phyloP scores from a whole-genome alignment of 495 filamentous ascomycete genomes.

The Penicillium longicatenatum region DNA sequence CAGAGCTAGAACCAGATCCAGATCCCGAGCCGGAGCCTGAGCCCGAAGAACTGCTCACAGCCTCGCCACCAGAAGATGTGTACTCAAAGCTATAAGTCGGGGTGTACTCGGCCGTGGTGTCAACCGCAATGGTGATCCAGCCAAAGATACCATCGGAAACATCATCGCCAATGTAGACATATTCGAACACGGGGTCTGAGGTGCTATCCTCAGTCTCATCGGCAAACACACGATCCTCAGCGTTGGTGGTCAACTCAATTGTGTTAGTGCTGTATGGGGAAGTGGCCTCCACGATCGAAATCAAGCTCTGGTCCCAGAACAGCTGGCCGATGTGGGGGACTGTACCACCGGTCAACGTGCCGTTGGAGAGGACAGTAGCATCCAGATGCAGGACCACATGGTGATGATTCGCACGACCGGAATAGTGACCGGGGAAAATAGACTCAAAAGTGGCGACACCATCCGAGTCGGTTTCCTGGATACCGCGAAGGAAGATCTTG shows the following conservation, averaged over 20 bases:
- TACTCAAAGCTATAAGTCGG: neutral
- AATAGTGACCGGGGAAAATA: slow-evolving; percentile 56
- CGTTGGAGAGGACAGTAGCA: slow-evolving; percentile 34
- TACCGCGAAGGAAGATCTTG: slow-evolving; percentile 52
- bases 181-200: slow-evolving; percentile 58
- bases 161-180: slow-evolving; percentile 49
- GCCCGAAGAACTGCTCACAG: neutral
- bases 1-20: neutral
- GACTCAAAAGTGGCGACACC: slow-evolving; percentile 52
- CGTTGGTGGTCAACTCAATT: slow-evolving; percentile 42
- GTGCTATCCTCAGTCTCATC: slow-evolving; percentile 42
- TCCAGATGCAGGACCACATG: slow-evolving; percentile 47
- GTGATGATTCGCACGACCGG: slow-evolving; percentile 48
- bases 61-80: neutral
- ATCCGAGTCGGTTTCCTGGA: slow-evolving; percentile 48
- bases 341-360: slow-evolving; percentile 44
- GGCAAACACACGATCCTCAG: slow-evolving; percentile 46
- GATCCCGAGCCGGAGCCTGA: neutral
- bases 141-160: slow-evolving; percentile 33
- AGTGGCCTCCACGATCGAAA: slow-evolving; percentile 38
- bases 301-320: slow-evolving; percentile 54
- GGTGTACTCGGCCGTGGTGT: neutral
- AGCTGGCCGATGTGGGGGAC: slow-evolving; percentile 58
- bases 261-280: slow-evolving; percentile 57
- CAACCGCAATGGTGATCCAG: neutral